Conservation (phyloP, 495 filamentous ascomycete species). For the Amphirosellinia nigrospora region DNA sequence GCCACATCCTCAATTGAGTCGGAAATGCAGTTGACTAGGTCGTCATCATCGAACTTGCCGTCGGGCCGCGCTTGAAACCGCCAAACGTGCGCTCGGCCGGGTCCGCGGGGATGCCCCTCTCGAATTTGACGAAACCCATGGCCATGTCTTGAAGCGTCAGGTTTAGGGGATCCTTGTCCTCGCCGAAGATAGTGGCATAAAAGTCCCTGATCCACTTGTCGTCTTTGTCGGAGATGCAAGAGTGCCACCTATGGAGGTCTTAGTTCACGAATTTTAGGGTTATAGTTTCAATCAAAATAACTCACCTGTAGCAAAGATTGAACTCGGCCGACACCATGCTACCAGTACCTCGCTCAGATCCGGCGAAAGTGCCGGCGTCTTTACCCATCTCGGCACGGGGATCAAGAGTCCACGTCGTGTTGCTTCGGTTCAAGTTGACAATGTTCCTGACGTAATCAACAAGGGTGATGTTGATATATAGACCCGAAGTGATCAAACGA, state of each 20-base stretch:
- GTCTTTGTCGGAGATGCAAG: constrained; percentile 73
- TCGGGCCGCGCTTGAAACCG: constrained; percentile 64
- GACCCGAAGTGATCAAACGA: constrained; percentile 74
- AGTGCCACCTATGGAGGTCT: constrained; percentile 64
- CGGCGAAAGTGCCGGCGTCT: constrained; percentile 51
- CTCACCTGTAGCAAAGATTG: constrained; percentile 52
- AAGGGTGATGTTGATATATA: constrained; percentile 81
- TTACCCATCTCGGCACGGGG: constrained; percentile 64
- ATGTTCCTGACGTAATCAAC: constrained; percentile 85
- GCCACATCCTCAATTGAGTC: constrained; percentile 69
- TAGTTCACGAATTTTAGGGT: constrained; percentile 25
- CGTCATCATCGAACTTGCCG: constrained; percentile 69
- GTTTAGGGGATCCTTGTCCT: constrained; percentile 55
- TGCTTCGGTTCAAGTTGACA: constrained; percentile 73
- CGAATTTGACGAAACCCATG: constrained; percentile 65
- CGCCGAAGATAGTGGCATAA: constrained; percentile 65
- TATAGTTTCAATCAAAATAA: neutral
- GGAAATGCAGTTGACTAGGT: constrained; percentile 70
- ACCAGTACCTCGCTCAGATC: constrained; percentile 65
- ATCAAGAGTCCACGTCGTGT: constrained; percentile 79
- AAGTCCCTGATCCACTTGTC: constrained; percentile 75
- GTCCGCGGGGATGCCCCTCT: constrained; percentile 62
- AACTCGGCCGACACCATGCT: constrained; percentile 78
- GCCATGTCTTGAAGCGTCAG: constrained; percentile 64
- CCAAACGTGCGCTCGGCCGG: constrained; percentile 69